phyloP scores from a whole-genome alignment of 1,284 basidiomycete genomes.

The Trichosporon ovoides region DNA sequence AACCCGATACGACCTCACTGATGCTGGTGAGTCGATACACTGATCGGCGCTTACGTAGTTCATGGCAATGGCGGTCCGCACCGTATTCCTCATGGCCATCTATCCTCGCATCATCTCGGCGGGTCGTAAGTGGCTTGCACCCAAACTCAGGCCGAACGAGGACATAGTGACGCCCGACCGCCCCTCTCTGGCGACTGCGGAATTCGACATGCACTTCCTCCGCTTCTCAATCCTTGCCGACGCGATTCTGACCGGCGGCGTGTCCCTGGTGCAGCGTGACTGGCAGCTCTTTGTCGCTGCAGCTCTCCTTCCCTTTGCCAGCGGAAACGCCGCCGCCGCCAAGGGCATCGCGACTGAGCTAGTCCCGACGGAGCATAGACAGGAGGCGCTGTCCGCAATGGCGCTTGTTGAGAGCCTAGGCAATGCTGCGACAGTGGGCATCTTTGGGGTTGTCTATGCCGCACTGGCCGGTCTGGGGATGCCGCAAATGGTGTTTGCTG shows the following conservation, averaged over 20 bases:
- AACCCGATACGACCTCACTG: neutral
- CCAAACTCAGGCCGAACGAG: neutral
- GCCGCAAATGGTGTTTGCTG: neutral
- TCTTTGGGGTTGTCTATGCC: neutral
- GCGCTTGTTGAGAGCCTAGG: neutral
- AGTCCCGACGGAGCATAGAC: neutral
- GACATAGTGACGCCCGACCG: neutral
- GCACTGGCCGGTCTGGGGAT: neutral
- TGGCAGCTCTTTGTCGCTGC: neutral
- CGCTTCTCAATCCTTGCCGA: neutral
- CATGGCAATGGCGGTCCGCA: neutral
- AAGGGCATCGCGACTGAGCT: conserved; percentile 1
- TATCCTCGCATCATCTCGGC: neutral
- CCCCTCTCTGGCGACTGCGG: neutral
- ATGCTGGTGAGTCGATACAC: neutral
- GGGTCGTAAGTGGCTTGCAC: neutral
- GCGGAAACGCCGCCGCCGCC: neutral
- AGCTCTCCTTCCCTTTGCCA: neutral
- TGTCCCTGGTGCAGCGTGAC: neutral
- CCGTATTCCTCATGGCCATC: neutral
- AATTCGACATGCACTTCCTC: conserved; percentile 1
- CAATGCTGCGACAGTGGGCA: neutral
- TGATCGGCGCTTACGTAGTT: neutral
- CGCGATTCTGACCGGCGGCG: neutral
- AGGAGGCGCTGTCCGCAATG: neutral